These are phyloP conservation scores for Cercophora samala DNA, from an alignment of 495 filamentous ascomycete genomes.

Conservation along the genomic window DNA sequence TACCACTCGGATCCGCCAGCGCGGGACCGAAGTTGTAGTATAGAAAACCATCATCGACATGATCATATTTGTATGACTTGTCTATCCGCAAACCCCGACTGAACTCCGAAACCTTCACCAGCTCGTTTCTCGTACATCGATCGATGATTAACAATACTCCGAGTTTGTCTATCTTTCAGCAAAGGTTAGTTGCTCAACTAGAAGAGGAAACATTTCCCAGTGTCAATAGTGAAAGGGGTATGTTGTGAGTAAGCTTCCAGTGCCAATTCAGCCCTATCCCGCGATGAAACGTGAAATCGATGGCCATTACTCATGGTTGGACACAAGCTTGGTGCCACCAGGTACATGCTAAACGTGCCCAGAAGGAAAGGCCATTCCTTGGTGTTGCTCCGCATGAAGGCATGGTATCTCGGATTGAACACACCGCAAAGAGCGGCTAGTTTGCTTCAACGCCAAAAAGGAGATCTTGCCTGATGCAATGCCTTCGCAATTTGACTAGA, in stretches of 20 bases:
- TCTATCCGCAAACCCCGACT: not conserved
- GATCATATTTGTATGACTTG: not conserved
- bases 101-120: not conserved
- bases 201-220: not conserved
- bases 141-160: not conserved
- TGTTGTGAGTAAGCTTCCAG: not conserved
- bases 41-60: not conserved
- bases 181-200: not conserved
- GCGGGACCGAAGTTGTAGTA: not conserved
- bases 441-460: not conserved
- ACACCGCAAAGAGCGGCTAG: not conserved
- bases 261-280: not conserved
- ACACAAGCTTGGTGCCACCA: not conserved
- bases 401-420: not conserved
- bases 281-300: not conserved
- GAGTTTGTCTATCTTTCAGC: not conserved
- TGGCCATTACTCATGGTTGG: not conserved
- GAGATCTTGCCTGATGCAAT: not conserved
- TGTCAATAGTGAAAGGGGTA: not conserved
- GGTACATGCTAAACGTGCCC: not conserved
- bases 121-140: not conserved
- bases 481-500: not conserved
- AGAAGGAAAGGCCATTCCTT: not conserved
- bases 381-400: not conserved
- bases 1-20: not conserved